Evolutionary conservation across 441 rosid species (phyloP).

Genomic region (Croton setiger): DNA sequence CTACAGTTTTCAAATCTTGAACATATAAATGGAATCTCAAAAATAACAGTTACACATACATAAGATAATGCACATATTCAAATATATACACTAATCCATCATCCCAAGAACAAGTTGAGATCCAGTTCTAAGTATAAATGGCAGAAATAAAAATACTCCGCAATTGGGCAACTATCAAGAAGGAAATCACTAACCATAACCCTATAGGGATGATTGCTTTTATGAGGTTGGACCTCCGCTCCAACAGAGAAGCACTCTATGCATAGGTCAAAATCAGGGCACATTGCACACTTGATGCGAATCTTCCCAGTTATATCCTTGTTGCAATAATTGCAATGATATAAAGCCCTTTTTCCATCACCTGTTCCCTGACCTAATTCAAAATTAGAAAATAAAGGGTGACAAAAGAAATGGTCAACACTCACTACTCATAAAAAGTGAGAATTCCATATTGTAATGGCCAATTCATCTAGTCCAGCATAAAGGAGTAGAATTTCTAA

Average conservation of each 20-base stretch:
- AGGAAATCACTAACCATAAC: slow-evolving; percentile 66
- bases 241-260: slow-evolving; percentile 94
- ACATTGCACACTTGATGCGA: slow-evolving; percentile 81
- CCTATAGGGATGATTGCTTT: slow-evolving; percentile 69
- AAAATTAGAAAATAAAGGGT: slow-evolving; percentile 8
- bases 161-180: not conserved
- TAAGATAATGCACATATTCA: not conserved
- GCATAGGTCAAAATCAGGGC: slow-evolving; percentile 95
- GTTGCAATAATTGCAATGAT: slow-evolving; percentile 96
- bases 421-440: not conserved
- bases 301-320: slow-evolving; percentile 88
- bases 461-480: not conserved
- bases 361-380: slow-evolving; percentile 61
- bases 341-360: slow-evolving; percentile 75
- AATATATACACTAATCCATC: not conserved
- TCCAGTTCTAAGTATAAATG: not conserved
- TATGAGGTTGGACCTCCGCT: slow-evolving; percentile 86
- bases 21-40: not conserved
- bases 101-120: not conserved
- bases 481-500: not conserved
- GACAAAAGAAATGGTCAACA: not conserved
- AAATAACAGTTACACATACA: not conserved
- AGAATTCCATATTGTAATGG: not conserved
- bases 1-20: not conserved
- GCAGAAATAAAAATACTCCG: not conserved